Conservation (phyloP, 306 rosid genomes). For the Calophaca sinica region DNA sequence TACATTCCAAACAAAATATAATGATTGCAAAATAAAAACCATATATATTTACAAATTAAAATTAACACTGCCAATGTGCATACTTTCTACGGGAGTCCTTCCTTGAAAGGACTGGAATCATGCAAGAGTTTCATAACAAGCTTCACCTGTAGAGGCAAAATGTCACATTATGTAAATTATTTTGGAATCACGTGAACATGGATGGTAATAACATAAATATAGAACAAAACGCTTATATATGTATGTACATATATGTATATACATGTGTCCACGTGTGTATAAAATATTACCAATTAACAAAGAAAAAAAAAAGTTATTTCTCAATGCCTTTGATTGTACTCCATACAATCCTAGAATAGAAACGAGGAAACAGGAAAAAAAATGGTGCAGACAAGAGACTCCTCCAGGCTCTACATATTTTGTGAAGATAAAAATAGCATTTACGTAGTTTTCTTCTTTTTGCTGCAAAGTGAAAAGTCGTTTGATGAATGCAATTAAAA, state of each 20-base stretch:
- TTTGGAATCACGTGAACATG: not conserved
- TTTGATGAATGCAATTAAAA: constrained; percentile 8
- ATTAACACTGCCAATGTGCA: not conserved
- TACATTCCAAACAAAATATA: constrained; percentile 7
- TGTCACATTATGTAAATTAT: not conserved
- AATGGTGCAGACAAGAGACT: not conserved
- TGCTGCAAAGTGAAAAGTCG: not conserved
- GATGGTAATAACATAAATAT: not conserved
- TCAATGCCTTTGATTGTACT: constrained; percentile 5
- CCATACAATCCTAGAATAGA: not conserved
- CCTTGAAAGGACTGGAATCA: constrained; percentile 92
- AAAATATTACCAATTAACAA: not conserved
- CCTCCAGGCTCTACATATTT: constrained; percentile 12
- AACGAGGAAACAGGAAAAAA: not conserved
- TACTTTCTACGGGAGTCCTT: constrained; percentile 49
- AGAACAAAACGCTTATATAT: not conserved
- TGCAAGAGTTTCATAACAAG: constrained; percentile 71
- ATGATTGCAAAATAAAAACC: constrained; percentile 16
- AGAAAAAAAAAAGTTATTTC: not conserved
- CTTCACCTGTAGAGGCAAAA: constrained; percentile 66
- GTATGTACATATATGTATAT: too few species aligned
- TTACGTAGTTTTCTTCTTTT: constrained; percentile 2
- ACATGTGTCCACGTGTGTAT: too few species aligned
- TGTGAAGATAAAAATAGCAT: constrained; percentile 2
- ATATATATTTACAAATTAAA: constrained; percentile 39